Conservation (phyloP, 805 yeast species). For the Zygotorulaspora sp. region DNA sequence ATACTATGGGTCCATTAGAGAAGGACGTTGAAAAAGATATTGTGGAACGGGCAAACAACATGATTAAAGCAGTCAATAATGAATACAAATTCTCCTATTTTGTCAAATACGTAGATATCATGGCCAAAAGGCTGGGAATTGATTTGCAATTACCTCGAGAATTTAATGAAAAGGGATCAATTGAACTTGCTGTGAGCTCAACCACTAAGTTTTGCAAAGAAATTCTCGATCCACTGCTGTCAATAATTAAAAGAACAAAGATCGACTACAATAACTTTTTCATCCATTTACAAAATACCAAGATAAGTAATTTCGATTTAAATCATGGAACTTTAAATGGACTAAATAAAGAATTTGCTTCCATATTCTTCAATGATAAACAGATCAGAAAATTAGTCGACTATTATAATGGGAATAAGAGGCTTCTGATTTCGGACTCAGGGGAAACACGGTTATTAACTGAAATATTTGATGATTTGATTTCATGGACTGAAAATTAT, state of each 20-base stretch:
- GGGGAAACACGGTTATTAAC: conserved; percentile 36
- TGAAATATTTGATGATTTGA: conserved; percentile 40
- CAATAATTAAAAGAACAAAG: conserved; percentile 53
- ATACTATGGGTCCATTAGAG: conserved; percentile 41
- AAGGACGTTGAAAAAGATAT: conserved; percentile 50
- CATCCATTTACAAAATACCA: conserved; percentile 51
- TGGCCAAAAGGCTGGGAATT: conserved; percentile 70
- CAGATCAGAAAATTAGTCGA: conserved; percentile 18
- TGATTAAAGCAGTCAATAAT: conserved; percentile 61
- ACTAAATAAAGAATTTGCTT: conserved; percentile 16
- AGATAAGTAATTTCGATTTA: conserved; percentile 32
- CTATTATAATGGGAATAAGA: conserved; percentile 27
- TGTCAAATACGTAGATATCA: conserved; percentile 48
- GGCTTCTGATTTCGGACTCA: conserved; percentile 29
- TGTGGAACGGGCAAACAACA: conserved; percentile 54
- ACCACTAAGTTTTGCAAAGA: conserved; percentile 22
- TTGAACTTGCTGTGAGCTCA: conserved; percentile 12
- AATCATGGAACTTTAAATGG: conserved; percentile 23
- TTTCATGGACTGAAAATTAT: conserved; percentile 52
- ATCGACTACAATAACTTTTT: conserved; percentile 82
- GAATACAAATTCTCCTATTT: conserved; percentile 62
- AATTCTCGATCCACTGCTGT: conserved; percentile 57
- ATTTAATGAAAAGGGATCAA: not conserved
- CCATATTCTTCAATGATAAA: conserved; percentile 20
- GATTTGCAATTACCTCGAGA: conserved; percentile 36